Base-by-base conservation (phyloP, 1,284 basidiomycete genomes). In the Marasmius sp. region DNA sequence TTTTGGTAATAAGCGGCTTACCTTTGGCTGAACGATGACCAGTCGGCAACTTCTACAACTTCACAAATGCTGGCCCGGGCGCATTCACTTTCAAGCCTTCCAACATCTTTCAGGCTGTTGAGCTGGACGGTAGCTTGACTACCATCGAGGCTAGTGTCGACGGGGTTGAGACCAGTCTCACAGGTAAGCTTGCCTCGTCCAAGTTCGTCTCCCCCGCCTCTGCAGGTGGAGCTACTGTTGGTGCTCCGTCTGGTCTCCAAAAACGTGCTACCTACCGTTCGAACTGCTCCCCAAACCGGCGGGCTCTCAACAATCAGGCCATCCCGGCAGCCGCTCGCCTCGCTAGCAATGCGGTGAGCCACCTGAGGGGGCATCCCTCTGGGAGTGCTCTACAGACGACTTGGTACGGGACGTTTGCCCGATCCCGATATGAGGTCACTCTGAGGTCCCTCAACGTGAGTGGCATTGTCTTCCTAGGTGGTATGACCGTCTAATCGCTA, bases 71-170 rank as follows among this genome's bases (percentile, higher is more conserved):
- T 11, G 60, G 60, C 2, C 33, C 33, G 16, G 81, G 81, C 53
- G 78, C 81, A 56, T 83, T 81, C 69, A 76, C 81, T 52, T 79
- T 80, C 27, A 75, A 79, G 16, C 81, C 81, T 1, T 81, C 81
- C 62, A 81, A 81, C 14, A 79, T 80, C n/a, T 83, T 81, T 68
- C 80, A 82, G 64, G 80, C 81, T 34, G 81, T 83, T 60, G 56
- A 61, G 37, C 22, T 12, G n/a, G 60, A 61, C 56, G 56, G 56
- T 11, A 58, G 27, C 56, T 36, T 61, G 7, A 61, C 55, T 38
- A 41, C 45, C 36, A 58, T 61, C 47, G 60, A 58, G 38, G 60
- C 60, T 3, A 45, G n/a, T 47, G 20, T 38, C n/a, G 22, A 4
- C 55, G 47, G 55, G 36, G 27, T 27, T 38, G n/a, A 9, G 27